Evolutionary conservation across 2,329 filamentous ascomycete genomes (phyloP).

Genomic region (Dactylellina parvicollis): DNA sequence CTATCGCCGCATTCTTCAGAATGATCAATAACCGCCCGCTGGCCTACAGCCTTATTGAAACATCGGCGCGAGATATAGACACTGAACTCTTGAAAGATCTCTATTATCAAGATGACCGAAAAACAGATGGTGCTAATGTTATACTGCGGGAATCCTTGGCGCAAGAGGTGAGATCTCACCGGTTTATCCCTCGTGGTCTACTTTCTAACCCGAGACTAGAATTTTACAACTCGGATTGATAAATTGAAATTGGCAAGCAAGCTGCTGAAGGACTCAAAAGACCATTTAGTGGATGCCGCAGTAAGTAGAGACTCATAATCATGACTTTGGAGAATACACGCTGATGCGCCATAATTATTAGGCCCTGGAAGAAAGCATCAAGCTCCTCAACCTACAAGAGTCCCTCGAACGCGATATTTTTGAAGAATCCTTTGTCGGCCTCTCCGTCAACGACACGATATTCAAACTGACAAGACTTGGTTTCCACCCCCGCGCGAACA

Average conservation of each 20-base stretch:
- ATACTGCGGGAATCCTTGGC: constrained; percentile 84
- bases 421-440: constrained; percentile 76
- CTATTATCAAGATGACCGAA: constrained; percentile 95
- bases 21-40: constrained; percentile 85
- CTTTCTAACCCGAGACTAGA: constrained; percentile 28
- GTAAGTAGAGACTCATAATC: not conserved
- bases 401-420: constrained; percentile 84
- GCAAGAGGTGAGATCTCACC: constrained; percentile 63
- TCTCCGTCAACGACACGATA: constrained; percentile 90
- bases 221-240: constrained; percentile 66
- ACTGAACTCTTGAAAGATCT: constrained; percentile 87
- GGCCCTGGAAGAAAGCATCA: constrained; percentile 80
- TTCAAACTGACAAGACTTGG: constrained; percentile 85
- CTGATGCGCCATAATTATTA: constrained; percentile 70
- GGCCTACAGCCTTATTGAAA: constrained; percentile 88
- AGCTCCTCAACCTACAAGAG: constrained; percentile 85
- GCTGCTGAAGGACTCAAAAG: constrained; percentile 83
- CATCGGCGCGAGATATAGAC: constrained; percentile 81
- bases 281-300: constrained; percentile 62
- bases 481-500: constrained; percentile 84
- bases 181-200: not conserved
- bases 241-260: constrained; percentile 89
- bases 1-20: constrained; percentile 90
- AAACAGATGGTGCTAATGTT: constrained; percentile 85
- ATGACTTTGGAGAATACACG: constrained; percentile 60